Evolutionary conservation across 2,329 filamentous ascomycete species (phyloP).

Genomic region (Colletotrichum liaoningense): DNA sequence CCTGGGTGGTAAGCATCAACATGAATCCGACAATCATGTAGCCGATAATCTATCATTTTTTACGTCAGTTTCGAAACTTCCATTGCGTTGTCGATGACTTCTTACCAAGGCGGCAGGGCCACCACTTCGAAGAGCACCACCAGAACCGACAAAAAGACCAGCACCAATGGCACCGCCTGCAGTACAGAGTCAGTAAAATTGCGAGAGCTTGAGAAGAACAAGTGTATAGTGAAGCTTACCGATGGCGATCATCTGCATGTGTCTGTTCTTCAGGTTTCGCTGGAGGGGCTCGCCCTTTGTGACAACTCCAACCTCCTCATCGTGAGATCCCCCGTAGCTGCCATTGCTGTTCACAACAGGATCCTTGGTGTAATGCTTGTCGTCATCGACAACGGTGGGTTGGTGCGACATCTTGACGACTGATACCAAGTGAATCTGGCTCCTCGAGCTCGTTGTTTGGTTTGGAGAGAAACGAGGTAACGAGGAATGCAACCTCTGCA

Average conservation of each 20-base stretch:
- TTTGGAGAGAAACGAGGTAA: background rate
- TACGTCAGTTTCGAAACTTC: background rate
- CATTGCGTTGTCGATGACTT: too few relatives aligned
- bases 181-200: slow-evolving; percentile 64
- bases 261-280: slow-evolving; percentile 61
- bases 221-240: slow-evolving; percentile 43
- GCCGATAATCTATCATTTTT: slow-evolving; percentile 49
- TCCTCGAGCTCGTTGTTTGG: background rate
- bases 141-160: slow-evolving; percentile 72
- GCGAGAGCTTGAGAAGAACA: slow-evolving; percentile 38
- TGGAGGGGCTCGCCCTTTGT: slow-evolving; percentile 43
- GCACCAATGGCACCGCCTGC: slow-evolving; percentile 72
- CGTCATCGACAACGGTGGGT: slow-evolving; percentile 14
- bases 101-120: slow-evolving; percentile 59
- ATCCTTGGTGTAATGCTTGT: slow-evolving; percentile 23
- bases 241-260: slow-evolving; percentile 73
- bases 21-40: slow-evolving; percentile 69
- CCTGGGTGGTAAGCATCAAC: slow-evolving; percentile 70
- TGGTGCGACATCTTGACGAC: slow-evolving; percentile 25
- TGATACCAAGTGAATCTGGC: background rate
- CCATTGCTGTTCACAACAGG: slow-evolving; percentile 8
- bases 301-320: slow-evolving; percentile 48
- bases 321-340: slow-evolving; percentile 37
- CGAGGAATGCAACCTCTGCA: background rate
- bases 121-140: slow-evolving; percentile 62